Base-by-base conservation (phyloP, 2,329 filamentous ascomycete species). In the Trichoderma gracile region DNA sequence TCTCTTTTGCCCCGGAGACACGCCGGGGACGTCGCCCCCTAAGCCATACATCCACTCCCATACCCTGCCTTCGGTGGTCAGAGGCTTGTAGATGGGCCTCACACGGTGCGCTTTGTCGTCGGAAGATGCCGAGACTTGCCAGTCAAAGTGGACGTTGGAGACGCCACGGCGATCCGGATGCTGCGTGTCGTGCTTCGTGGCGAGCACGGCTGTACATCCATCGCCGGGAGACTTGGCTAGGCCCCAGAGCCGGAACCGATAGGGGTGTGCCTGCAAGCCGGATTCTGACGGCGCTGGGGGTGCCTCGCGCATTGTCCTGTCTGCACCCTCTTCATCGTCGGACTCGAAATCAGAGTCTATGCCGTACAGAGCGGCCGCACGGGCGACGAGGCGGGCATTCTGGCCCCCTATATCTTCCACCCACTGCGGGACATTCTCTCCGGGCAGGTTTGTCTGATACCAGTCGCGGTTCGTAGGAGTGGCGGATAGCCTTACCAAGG, bases 1-100 rank as follows among this genome's bases (percentile, higher is more conserved):
- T 2, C 59, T 68, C 40, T 56, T 67, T 47, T 71, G 69, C 25
- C 69, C 65, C 7, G 75, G 74, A 23, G 74, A 74, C 30, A 79
- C 75, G 4, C 80, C 82, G 0, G 78, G 75, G 3, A 85, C 80
- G 2, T 78, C 75, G 0, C 77, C 74, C 0, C 81, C 82, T n/a
- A 75, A 75, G 19, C 82, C 84, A 68, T 87, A 86, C 80, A 86
- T 84, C 79, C 82, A 85, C 66, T 86, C 81, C 80, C 84, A 86
- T 50, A 83, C 76, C 43, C 76, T 75, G 0, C 79, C 84, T 71
- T 87, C 85, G 2, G 84, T 84, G n/a, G 82, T 82, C 21, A 83
- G 72, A 2, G 67, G 70, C 58, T 65, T 68, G 27, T 62, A 61
- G 45, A 52, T 19, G 17, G 38, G 17, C 43, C 23, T 42, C 17